Evolutionary conservation across 129 eudicot species (phyloP).

Genomic region (Erigeron canadensis): DNA sequence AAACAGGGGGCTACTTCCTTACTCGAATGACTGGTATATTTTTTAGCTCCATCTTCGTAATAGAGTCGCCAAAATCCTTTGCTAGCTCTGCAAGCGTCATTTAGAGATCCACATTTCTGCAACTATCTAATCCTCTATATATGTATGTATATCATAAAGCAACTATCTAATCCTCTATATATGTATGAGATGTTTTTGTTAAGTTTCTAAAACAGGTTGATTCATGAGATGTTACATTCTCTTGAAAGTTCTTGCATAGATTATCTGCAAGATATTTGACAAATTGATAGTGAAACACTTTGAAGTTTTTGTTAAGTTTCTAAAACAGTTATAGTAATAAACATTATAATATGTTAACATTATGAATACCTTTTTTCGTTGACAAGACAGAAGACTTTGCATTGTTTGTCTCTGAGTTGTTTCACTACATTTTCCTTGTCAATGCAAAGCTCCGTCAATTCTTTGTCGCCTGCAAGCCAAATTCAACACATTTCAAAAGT

Average conservation of each 20-base stretch:
- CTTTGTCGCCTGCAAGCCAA: conserved; percentile 65
- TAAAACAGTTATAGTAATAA: not conserved
- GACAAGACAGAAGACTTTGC: conserved; percentile 43
- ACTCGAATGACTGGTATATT: too few relatives aligned
- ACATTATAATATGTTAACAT: not conserved
- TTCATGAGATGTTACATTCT: conserved; percentile 44
- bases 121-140: too few relatives aligned
- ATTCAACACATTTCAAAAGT: conserved; percentile 23
- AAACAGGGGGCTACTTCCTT: too few relatives aligned
- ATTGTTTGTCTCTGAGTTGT: conserved; percentile 47
- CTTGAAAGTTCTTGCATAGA: conserved; percentile 60
- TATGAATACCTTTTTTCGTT: conserved; percentile 67
- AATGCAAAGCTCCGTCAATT: conserved; percentile 57
- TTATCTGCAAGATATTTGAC: conserved; percentile 46
- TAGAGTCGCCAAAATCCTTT: too few relatives aligned
- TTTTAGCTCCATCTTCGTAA: too few relatives aligned
- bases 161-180: too few relatives aligned
- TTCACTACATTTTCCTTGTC: conserved; percentile 61
- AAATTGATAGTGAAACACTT: conserved; percentile 17
- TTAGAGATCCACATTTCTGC: too few relatives aligned
- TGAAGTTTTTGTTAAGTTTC: conserved; percentile 11
- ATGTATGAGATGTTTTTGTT: too few relatives aligned
- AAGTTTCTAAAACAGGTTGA: too few relatives aligned
- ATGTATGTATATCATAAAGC: too few relatives aligned
- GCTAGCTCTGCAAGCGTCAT: too few relatives aligned